Conservation (phyloP, 2,329 filamentous ascomycete genomes). For the Claviceps sp. region DNA sequence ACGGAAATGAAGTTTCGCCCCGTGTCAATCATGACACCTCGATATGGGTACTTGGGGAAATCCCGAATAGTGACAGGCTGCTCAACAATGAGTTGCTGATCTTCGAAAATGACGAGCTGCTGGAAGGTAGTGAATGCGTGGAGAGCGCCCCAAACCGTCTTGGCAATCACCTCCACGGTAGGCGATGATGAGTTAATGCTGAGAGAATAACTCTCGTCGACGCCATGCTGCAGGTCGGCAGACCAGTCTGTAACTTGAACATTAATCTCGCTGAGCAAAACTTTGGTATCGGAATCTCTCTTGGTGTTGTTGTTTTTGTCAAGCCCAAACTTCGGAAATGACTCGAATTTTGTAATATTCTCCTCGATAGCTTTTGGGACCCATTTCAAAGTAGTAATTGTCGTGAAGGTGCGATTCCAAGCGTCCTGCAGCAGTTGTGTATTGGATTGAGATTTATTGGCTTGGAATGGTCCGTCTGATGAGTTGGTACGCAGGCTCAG, state of each 20-base stretch:
- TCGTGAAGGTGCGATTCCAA: constrained; percentile 34
- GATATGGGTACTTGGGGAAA: constrained; percentile 36
- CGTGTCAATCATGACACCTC: constrained; percentile 41
- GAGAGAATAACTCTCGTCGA: constrained; percentile 43
- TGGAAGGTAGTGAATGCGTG: constrained; percentile 45
- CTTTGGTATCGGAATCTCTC: constrained; percentile 11
- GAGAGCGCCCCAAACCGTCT: constrained; percentile 40
- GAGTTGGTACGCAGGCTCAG: constrained; percentile 10
- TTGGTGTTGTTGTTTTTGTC: constrained; percentile 17
- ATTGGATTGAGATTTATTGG: constrained; percentile 2
- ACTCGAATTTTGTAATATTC: constrained; percentile 33
- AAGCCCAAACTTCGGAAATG: constrained; percentile 32
- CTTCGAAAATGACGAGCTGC: constrained; percentile 38
- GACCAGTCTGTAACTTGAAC: constrained; percentile 30
- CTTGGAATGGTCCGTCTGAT: constrained; percentile 3
- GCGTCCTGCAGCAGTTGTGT: constrained; percentile 25
- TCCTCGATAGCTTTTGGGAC: constrained; percentile 37
- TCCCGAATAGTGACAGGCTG: constrained; percentile 38
- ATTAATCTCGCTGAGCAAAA: constrained; percentile 26
- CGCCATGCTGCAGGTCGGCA: constrained; percentile 38
- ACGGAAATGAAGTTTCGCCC: constrained; percentile 40
- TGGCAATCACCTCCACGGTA: constrained; percentile 30
- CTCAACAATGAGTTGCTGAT: constrained; percentile 32
- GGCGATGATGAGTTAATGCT: constrained; percentile 25
- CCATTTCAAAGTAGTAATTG: constrained; percentile 38